Conservation (phyloP, 2,329 filamentous ascomycete genomes). For the Xylaria sp. region DNA sequence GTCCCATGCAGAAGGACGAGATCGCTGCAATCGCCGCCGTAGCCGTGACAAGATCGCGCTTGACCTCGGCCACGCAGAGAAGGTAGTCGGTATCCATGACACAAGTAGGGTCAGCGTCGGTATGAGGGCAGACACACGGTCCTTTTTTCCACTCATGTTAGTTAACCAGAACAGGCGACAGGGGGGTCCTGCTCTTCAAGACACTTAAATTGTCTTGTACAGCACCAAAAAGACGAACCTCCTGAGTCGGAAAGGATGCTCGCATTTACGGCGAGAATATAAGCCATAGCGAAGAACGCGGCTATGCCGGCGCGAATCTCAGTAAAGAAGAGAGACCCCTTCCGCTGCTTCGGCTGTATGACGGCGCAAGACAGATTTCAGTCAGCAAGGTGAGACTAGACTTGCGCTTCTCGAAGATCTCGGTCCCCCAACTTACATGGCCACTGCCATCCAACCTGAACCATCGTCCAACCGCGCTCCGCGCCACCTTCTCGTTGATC, state of each 20-base stretch:
- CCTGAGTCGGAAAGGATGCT: constrained; percentile 49
- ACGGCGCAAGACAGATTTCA: constrained; percentile 49
- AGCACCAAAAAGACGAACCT: constrained; percentile 36
- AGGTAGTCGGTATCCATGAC: constrained; percentile 67
- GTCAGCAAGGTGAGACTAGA: constrained; percentile 36
- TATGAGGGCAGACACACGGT: constrained; percentile 76
- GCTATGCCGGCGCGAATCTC: constrained; percentile 86
- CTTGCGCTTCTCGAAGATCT: constrained; percentile 8
- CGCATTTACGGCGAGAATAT: constrained; percentile 53
- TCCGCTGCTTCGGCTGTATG: constrained; percentile 70
- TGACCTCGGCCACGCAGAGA: constrained; percentile 72
- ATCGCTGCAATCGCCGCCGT: constrained; percentile 85
- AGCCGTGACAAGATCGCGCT: constrained; percentile 83
- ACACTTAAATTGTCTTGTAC: constrained; percentile 56
- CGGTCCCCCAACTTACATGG: constrained; percentile 70
- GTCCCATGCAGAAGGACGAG: constrained; percentile 83
- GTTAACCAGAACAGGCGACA: constrained; percentile 60
- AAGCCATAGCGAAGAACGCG: constrained; percentile 76
- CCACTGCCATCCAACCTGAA: constrained; percentile 86
- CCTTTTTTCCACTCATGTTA: constrained; percentile 61
- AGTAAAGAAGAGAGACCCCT: constrained; percentile 82
- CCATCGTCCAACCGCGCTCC: constrained; percentile 73
- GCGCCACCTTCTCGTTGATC: constrained; percentile 56
- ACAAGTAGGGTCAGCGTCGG: constrained; percentile 64
- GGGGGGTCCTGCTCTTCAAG: not conserved